These are phyloP conservation scores for Xylaria grammica DNA, from an alignment of 495 filamentous ascomycete species.

Conservation along the genomic window DNA sequence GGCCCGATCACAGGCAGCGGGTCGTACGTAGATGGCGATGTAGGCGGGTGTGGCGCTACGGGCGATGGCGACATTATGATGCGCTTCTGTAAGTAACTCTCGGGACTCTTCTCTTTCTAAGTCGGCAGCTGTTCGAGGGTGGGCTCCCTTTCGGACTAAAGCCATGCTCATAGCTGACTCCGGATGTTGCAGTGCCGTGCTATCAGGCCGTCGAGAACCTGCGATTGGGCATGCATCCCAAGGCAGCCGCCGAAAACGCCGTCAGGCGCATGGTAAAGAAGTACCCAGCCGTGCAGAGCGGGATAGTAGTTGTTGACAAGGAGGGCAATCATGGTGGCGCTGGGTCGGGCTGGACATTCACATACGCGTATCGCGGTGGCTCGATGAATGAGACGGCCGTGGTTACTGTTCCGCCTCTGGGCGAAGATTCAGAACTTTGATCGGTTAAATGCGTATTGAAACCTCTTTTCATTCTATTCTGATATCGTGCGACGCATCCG, in stretches of 20 bases:
- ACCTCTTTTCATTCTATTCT: no score
- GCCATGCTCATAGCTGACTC: no score
- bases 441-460: background rate
- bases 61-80: constrained; percentile 59
- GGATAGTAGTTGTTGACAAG: constrained; percentile 50
- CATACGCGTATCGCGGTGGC: constrained; percentile 51
- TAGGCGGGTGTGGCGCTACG: constrained; percentile 55
- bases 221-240: constrained; percentile 47
- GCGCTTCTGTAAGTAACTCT: constrained; percentile 38
- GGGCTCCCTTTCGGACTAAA: no score
- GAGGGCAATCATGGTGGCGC: constrained; percentile 51
- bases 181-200: constrained; percentile 39
- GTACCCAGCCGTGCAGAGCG: constrained; percentile 49
- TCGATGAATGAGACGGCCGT: constrained; percentile 47
- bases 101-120: no score
- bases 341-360: constrained; percentile 53
- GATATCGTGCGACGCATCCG: no score
- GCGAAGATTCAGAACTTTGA: constrained; percentile 24
- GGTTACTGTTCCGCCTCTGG: constrained; percentile 42
- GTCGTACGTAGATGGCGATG: constrained; percentile 55
- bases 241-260: constrained; percentile 49
- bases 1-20: constrained; percentile 55
- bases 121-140: no score
- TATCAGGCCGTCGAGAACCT: constrained; percentile 57
- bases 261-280: constrained; percentile 51